Evolutionary conservation across 2,329 filamentous ascomycete genomes (phyloP).

Genomic region (Dactylonectria estremocensis): DNA sequence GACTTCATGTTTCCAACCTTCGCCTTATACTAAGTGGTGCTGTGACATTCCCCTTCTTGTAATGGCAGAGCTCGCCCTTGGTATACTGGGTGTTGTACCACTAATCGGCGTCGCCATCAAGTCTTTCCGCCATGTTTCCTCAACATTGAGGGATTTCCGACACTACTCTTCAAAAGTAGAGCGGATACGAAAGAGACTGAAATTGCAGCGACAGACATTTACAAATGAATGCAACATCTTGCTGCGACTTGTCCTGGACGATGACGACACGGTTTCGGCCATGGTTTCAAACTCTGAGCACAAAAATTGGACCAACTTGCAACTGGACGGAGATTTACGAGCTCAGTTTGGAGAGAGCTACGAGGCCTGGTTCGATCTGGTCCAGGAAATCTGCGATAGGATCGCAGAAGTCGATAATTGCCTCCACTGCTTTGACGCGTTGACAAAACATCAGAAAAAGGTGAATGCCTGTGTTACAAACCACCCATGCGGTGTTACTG

Average conservation of each 20-base stretch:
- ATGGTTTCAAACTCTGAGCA: background rate
- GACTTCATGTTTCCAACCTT: no score
- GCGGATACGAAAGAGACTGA: background rate
- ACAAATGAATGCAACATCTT: background rate
- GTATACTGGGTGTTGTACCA: background rate
- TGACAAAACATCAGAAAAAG: background rate
- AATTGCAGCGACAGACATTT: background rate
- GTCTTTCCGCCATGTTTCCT: background rate
- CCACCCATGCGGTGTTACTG: no score
- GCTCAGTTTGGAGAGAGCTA: background rate
- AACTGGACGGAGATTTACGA: background rate
- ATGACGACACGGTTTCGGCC: background rate
- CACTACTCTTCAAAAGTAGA: background rate
- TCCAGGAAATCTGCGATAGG: background rate
- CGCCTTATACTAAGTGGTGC: background rate
- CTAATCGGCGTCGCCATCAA: background rate
- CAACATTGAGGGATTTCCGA: background rate
- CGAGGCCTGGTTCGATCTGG: background rate
- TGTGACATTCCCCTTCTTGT: background rate
- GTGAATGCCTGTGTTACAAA: background rate
- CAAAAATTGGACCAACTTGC: background rate
- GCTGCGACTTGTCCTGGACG: background rate
- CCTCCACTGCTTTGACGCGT: background rate
- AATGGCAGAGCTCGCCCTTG: slow-evolving; percentile 6
- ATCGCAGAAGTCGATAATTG: background rate